Conservation (phyloP, 1,139 yeast genomes). For the Candida sanyaensis region DNA sequence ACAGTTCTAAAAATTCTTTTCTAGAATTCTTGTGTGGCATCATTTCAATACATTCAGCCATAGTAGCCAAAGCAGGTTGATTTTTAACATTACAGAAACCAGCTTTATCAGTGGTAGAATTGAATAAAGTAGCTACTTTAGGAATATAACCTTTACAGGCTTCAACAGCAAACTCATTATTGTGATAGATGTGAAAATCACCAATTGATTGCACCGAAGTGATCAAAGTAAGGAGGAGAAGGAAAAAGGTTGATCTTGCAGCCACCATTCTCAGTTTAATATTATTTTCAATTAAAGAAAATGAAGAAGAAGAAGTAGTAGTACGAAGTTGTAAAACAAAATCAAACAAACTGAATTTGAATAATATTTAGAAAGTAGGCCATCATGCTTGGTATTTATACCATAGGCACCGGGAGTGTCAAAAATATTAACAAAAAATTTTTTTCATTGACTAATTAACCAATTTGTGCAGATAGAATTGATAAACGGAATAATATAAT, state of each 20-base stretch:
- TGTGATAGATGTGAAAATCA: constrained; percentile 15
- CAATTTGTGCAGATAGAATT: no score
- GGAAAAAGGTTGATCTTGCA: neutral
- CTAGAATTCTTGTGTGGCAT: constrained; percentile 27
- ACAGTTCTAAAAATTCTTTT: constrained; percentile 25
- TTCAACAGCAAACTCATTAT: constrained; percentile 18
- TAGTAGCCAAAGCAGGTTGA: constrained; percentile 42
- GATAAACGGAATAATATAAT: no score
- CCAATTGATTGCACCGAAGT: constrained; percentile 1
- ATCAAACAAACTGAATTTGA: no score
- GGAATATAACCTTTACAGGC: constrained; percentile 32
- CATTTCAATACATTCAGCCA: constrained; percentile 35
- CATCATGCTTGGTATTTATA: no score
- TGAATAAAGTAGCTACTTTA: constrained; percentile 23
- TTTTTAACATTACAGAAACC: constrained; percentile 33
- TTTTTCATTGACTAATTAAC: no score
- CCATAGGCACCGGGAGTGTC: no score
- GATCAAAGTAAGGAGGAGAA: constrained; percentile 1
- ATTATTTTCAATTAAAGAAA: neutral
- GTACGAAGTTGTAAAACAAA: no score
- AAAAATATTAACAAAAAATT: no score
- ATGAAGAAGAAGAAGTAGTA: neutral
- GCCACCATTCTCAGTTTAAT: neutral
- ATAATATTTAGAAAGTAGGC: no score
- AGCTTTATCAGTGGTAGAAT: constrained; percentile 23